Evolutionary conservation across 2,329 filamentous ascomycete genomes (phyloP).

Genomic region (Alternaria triticimaculans): DNA sequence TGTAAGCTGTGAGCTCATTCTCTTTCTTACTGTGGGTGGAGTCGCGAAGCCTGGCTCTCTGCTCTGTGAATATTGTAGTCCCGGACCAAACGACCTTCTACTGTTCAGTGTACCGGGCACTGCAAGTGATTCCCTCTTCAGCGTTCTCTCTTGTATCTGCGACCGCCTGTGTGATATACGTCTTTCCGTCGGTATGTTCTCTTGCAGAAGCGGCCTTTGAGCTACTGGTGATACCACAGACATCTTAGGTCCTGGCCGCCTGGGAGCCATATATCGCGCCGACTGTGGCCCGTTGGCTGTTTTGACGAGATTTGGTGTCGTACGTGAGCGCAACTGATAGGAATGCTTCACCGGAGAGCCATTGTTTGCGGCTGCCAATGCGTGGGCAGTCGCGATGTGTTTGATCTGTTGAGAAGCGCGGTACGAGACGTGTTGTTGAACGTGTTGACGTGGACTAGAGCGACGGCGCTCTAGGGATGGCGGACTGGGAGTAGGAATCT

Average conservation of each 20-base stretch:
- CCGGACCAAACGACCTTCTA: slow-evolving; percentile 26
- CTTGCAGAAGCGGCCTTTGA: slow-evolving; percentile 21
- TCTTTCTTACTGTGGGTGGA: slow-evolving; percentile 23
- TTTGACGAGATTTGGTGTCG: slow-evolving; percentile 39
- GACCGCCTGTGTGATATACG: slow-evolving; percentile 21
- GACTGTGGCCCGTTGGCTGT: slow-evolving; percentile 12
- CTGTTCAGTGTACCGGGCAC: slow-evolving; percentile 14
- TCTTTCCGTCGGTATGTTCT: slow-evolving; percentile 30
- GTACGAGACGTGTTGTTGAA: slow-evolving; percentile 17
- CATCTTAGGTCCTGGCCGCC: slow-evolving; percentile 22
- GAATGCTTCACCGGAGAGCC: slow-evolving; percentile 22
- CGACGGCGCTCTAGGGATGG: slow-evolving; percentile 21
- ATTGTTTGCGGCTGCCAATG: slow-evolving; percentile 12
- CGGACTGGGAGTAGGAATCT: slow-evolving; percentile 41
- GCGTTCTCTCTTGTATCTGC: slow-evolving; percentile 26
- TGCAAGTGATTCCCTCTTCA: slow-evolving; percentile 28
- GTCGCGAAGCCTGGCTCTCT: slow-evolving; percentile 25
- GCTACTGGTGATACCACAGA: slow-evolving; percentile 10
- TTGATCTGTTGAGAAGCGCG: slow-evolving; percentile 26
- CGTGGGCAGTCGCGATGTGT: slow-evolving; percentile 21
- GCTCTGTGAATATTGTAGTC: slow-evolving; percentile 13
- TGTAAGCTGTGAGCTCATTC: slow-evolving; percentile 20
- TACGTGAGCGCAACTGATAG: slow-evolving; percentile 34
- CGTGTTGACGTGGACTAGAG: slow-evolving; percentile 39
- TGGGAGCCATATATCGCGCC: slow-evolving; percentile 24